Evolutionary conservation across 2,329 filamentous ascomycete genomes (phyloP), one percentile per base, ranked within the genome.

Genomic region (Harringtonia aguacate): DNA sequence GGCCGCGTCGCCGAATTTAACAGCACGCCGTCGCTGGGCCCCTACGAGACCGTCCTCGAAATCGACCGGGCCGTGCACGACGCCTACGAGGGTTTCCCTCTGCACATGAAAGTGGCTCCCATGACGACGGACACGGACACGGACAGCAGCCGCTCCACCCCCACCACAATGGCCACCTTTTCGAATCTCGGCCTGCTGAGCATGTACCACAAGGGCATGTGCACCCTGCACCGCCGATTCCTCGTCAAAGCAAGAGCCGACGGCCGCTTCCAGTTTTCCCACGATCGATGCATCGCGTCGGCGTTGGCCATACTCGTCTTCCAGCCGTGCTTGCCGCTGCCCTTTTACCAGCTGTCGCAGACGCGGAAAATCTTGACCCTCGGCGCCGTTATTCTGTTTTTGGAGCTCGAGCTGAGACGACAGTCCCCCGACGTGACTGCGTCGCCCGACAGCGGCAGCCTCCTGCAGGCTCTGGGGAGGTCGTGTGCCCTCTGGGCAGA

Each of bases 321-420:
- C 24, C 40, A 43, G 24, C 22, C n/a, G 6, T 20, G 10, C 24
- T 15, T 43, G 22, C 10, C 18, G 14, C 21, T 15, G 40, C 21
- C 33, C 17, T 30, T 43, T 21, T 43, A 43, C 17, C 7, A 36
- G 12, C 6, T 30, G 34, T 36, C 40, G 3, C 22, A 36, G 14
- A 29, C 34, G 4, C 33, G 40, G 2, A 33, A 43, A n/a, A 29
- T 43, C 9, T 17, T 43, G 3, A 22, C 29, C 10, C 34, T 43
- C 10, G 40, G 12, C 3, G 40, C 40, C 2, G 36, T 43, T 13
- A 21, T 36, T 20, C 17, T 43, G 17, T 21, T 43, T 5, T 21
- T 43, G 5, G 40, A 43, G 13, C 34, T 43, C 8, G 40, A 36
- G n/a, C 8, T 43, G n/a, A 15, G 40, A 22, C 40, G 40, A n/a